phyloP scores from a whole-genome alignment of 2,329 filamentous ascomycete species.

The Immersiporthe knoxdaviesiana region DNA sequence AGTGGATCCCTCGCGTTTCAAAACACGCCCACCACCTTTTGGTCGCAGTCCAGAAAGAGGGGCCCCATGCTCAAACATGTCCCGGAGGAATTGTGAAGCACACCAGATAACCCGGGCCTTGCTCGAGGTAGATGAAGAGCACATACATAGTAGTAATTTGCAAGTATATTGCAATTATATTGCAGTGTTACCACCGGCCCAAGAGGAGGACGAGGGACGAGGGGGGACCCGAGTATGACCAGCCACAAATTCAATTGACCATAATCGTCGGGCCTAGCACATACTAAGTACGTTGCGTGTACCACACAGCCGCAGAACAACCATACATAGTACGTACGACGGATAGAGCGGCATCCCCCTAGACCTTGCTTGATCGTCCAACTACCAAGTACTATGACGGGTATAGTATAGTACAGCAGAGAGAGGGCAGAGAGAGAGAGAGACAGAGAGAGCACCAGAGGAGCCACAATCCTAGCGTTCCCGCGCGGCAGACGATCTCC shows the following conservation, averaged over 20 bases:
- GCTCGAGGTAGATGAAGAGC: not conserved
- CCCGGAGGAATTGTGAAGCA: conserved; percentile 4
- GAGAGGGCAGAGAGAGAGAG: too few species aligned
- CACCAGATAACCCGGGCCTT: conserved; percentile 6
- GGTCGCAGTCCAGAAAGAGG: not conserved
- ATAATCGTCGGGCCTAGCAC: not conserved
- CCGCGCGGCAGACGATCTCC: conserved; percentile 10
- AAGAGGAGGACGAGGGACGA: not conserved
- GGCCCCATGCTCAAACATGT: conserved; percentile 9
- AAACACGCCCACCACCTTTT: conserved; percentile 3
- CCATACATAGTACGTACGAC: too few species aligned
- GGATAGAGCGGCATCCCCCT: too few species aligned
- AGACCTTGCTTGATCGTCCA: not conserved
- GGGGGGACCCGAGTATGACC: too few species aligned
- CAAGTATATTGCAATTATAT: not conserved
- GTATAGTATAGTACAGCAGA: not conserved
- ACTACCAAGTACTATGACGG: not conserved
- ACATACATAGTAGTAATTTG: too few species aligned
- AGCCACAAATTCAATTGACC: not conserved
- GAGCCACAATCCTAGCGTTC: conserved; percentile 4
- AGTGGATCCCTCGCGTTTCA: conserved; percentile 15
- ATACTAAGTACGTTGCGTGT: not conserved
- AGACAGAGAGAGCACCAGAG: not conserved
- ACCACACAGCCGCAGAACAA: not conserved
- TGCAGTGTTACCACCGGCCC: not conserved